phyloP scores from a whole-genome alignment of 2,329 filamentous ascomycete species.

The Apiospora aurea region DNA sequence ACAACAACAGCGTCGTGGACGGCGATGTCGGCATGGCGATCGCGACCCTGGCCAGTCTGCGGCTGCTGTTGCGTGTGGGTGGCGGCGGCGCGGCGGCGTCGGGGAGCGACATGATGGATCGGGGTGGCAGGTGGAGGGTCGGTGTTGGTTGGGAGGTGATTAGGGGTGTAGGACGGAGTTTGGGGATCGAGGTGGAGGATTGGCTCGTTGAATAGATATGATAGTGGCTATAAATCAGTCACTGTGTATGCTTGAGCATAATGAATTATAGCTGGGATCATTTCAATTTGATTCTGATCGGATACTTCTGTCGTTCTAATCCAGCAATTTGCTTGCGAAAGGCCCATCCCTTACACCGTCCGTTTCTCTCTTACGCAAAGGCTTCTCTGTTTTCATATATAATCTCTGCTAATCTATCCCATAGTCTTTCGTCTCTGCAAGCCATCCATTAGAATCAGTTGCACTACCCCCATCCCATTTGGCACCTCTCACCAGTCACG shows the following conservation, averaged over 20 bases:
- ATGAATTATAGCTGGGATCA: background rate
- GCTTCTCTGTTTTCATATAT: background rate
- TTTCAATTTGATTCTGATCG: background rate
- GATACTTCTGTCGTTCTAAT: background rate
- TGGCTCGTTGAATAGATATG: constrained; percentile 69
- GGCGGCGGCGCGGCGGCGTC: constrained; percentile 66
- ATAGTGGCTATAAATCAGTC: background rate
- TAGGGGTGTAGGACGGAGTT: constrained; percentile 71
- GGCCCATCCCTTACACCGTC: background rate
- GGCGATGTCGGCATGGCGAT: constrained; percentile 69
- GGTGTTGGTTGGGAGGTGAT: constrained; percentile 82
- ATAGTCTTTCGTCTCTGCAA: background rate
- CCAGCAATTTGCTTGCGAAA: background rate
- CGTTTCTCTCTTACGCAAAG: background rate
- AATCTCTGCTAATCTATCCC: background rate
- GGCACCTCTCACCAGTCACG: too few relatives aligned
- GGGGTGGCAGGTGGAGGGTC: constrained; percentile 77
- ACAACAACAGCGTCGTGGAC: constrained; percentile 49
- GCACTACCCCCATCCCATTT: background rate
- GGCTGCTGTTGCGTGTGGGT: constrained; percentile 72
- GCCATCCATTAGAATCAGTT: background rate
- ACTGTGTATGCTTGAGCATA: background rate
- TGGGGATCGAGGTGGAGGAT: constrained; percentile 81
- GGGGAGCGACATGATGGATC: constrained; percentile 76
- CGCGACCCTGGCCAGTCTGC: constrained; percentile 74